phyloP scores from a whole-genome alignment of 495 filamentous ascomycete genomes.

The Annulohypoxylon moriforme region DNA sequence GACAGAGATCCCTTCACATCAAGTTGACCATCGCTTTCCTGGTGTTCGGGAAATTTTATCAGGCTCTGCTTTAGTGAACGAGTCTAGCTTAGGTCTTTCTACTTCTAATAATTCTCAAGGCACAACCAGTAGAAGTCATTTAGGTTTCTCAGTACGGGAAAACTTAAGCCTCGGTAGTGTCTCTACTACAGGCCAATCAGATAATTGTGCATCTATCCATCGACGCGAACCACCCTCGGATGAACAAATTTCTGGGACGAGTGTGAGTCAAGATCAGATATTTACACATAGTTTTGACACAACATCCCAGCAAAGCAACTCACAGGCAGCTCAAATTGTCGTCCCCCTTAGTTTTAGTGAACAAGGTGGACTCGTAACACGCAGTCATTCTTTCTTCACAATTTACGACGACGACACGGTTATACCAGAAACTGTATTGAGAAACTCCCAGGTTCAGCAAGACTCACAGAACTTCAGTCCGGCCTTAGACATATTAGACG shows the following conservation, averaged over 20 bases:
- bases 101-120: conserved; percentile 15
- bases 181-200: conserved; percentile 4
- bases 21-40: conserved; percentile 31
- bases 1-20: conserved; percentile 44
- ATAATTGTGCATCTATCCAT: conserved; percentile 13
- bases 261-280: conserved; percentile 19
- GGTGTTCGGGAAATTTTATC: neutral
- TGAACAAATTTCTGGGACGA: conserved; percentile 15
- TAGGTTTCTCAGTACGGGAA: conserved; percentile 44
- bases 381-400: conserved; percentile 34
- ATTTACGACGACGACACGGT: conserved; percentile 39
- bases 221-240: conserved; percentile 7
- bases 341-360: conserved; percentile 39
- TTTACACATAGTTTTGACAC: neutral
- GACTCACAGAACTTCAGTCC: conserved; percentile 31
- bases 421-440: conserved; percentile 35
- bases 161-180: conserved; percentile 23
- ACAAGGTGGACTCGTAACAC: conserved; percentile 34
- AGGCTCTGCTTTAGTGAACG: conserved; percentile 14
- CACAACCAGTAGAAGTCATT: conserved; percentile 7
- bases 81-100: conserved; percentile 9
- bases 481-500: conserved; percentile 38
- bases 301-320: conserved; percentile 32
- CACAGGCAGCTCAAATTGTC: conserved; percentile 49
- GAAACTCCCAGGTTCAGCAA: conserved; percentile 2